A percentile compares a stretch with the other conserved stretches of the same genome.
Conservation (phyloP, 1,284 basidiomycete species). For the Sporisorium exsertum region DNA sequence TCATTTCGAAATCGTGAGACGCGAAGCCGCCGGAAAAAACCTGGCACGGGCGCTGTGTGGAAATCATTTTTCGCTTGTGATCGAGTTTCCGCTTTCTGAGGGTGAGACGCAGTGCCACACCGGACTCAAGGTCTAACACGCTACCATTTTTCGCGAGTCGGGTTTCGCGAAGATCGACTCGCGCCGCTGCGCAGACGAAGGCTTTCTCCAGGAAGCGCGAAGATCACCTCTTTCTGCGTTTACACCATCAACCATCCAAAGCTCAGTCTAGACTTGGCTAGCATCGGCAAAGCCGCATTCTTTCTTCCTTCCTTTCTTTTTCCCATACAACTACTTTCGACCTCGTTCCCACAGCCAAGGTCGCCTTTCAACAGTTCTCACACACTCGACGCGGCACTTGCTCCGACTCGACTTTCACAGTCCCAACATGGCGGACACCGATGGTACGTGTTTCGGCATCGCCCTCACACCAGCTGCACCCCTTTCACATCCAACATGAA, state of each 20-base stretch:
- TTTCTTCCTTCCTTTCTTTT: not conserved
- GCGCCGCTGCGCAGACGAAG: not conserved
- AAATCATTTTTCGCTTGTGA: not conserved
- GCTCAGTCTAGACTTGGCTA: not conserved
- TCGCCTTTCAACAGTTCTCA: conserved; percentile 2
- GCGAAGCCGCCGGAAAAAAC: not conserved
- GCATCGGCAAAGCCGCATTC: not conserved
- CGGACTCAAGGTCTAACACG: conserved; percentile 24
- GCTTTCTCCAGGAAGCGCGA: not conserved
- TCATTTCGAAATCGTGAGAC: not conserved
- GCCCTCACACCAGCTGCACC: conserved; percentile 9
- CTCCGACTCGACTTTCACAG: conserved; percentile 12
- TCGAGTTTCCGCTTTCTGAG: not conserved
- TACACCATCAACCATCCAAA: conserved; percentile 4
- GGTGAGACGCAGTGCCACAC: too few relatives aligned
- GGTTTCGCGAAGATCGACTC: conserved; percentile 22
- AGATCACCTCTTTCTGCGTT: not conserved
- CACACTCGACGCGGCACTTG: conserved; percentile 10
- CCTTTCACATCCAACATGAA: conserved; percentile 13
- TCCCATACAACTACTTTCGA: not conserved
- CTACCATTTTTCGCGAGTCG: not conserved
- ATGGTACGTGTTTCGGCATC: conserved; percentile 58
- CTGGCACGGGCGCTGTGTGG: conserved; percentile 3
- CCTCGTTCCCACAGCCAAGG: not conserved
- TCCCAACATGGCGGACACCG: conserved; percentile 59